These are phyloP conservation scores for Dictyophora rubrovolvata DNA, from an alignment of 768 basidiomycete species.

Conservation along the genomic window DNA sequence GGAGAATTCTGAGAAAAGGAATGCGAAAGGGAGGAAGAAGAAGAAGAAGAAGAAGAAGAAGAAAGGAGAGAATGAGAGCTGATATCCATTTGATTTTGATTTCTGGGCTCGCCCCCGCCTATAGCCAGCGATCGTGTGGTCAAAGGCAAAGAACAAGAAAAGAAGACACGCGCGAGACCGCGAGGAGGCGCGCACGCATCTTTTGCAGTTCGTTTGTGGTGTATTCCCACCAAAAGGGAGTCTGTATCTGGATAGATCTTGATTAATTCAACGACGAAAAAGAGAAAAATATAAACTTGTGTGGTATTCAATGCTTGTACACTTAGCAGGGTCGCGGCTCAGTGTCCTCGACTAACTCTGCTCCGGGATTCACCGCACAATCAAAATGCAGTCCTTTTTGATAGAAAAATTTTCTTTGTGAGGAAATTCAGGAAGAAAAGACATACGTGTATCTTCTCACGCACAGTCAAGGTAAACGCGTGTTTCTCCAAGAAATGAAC, in stretches of 20 bases:
- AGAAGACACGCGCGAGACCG: conserved; percentile 3
- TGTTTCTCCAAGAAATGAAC: not conserved
- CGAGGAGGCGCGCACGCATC: conserved; percentile 1
- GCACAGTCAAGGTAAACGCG: not conserved
- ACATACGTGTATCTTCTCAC: not conserved
- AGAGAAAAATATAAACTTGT: not conserved
- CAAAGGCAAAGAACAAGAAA: not conserved
- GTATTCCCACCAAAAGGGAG: not conserved
- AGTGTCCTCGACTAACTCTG: no score
- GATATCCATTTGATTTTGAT: conserved; percentile 4
- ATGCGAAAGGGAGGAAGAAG: conserved; percentile 4
- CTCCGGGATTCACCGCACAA: not conserved
- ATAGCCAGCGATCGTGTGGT: conserved; percentile 9
- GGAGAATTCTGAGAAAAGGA: conserved; percentile 1
- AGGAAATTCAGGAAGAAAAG: not conserved
- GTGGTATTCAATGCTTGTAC: not conserved
- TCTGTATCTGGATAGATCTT: conserved; percentile 1
- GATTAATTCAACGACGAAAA: not conserved
- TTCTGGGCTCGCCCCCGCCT: conserved; percentile 1
- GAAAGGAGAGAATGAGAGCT: conserved; percentile 6
- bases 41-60: not conserved
- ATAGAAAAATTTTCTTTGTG: not conserved
- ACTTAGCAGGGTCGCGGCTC: not conserved
- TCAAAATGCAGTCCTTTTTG: no score
- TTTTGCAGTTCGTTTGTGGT: not conserved